These are phyloP conservation scores for Cyberlindnera subsufficiens DNA, from an alignment of 805 yeast genomes.

Conservation along the genomic window DNA sequence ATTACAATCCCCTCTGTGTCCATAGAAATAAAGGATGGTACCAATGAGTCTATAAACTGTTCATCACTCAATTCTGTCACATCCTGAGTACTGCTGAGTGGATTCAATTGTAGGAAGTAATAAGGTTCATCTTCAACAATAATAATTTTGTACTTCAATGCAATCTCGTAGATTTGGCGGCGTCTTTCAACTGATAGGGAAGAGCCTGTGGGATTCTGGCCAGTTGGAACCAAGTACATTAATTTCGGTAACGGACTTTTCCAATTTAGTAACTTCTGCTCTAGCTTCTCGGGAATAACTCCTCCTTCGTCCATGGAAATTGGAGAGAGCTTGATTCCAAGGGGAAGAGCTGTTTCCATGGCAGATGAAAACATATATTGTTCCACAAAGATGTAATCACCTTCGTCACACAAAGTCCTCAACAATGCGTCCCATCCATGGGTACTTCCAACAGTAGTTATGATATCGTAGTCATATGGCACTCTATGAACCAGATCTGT, in stretches of 20 bases:
- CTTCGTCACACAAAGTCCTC: slow-evolving; percentile 43
- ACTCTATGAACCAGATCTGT: slow-evolving; percentile 36
- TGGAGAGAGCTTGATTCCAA: slow-evolving; percentile 42
- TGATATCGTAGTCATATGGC: slow-evolving; percentile 36
- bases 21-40: slow-evolving; percentile 66
- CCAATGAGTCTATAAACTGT: slow-evolving; percentile 60
- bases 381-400: slow-evolving; percentile 51
- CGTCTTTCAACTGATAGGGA: not conserved
- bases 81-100: slow-evolving; percentile 33
- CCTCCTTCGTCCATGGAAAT: slow-evolving; percentile 33
- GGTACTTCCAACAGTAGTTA: slow-evolving; percentile 43
- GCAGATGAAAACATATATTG: slow-evolving; percentile 63
- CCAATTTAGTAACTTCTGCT: slow-evolving; percentile 42
- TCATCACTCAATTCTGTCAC: slow-evolving; percentile 25
- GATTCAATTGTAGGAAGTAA: slow-evolving; percentile 27
- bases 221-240: slow-evolving; percentile 28
- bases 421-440: slow-evolving; percentile 46
- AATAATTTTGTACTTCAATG: not conserved
- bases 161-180: not conserved
- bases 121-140: not conserved
- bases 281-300: slow-evolving; percentile 41
- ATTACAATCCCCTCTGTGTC: slow-evolving; percentile 36
- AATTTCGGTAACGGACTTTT: slow-evolving; percentile 38
- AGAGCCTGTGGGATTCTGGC: not conserved
- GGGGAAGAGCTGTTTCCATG: slow-evolving; percentile 33